Percentiles rank a stretch among this genome's conserved stretches.
These are phyloP conservation scores for Tolypocladium tundrense DNA, from an alignment of 2,329 filamentous ascomycete genomes.

Conservation along the genomic window DNA sequence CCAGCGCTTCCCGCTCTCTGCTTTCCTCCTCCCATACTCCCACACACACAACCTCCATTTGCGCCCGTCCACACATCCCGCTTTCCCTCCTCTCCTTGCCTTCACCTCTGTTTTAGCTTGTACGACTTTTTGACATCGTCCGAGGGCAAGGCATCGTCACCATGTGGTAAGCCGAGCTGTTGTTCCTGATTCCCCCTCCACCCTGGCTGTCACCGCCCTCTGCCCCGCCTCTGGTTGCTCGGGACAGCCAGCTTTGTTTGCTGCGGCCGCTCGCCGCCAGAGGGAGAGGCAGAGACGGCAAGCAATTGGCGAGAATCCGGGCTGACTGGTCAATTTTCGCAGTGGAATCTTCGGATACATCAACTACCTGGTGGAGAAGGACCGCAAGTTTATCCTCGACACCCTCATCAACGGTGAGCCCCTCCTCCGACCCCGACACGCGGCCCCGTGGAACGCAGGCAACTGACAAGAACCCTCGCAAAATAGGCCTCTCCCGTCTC, in stretches of 20 bases:
- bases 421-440: neutral
- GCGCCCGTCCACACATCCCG: neutral
- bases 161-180: slow-evolving; percentile 13
- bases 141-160: slow-evolving; percentile 7
- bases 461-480: slow-evolving; percentile 9
- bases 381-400: slow-evolving; percentile 90
- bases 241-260: neutral
- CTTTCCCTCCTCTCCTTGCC: slow-evolving; percentile 1
- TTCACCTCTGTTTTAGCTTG: neutral
- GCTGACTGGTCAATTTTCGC: slow-evolving; percentile 16
- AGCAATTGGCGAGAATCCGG: slow-evolving; percentile 10
- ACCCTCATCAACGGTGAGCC: slow-evolving; percentile 87
- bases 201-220: slow-evolving; percentile 8
- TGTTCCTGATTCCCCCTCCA: neutral
- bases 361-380: slow-evolving; percentile 98
- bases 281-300: neutral
- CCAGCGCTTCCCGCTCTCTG: slow-evolving; percentile 1
- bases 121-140: slow-evolving; percentile 1
- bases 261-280: neutral
- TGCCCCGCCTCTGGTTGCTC: slow-evolving; percentile 3
- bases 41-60: slow-evolving; percentile 1
- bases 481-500: slow-evolving; percentile 76
- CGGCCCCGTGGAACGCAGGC: slow-evolving; percentile 10
- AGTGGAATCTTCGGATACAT: slow-evolving; percentile 98
- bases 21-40: slow-evolving; percentile 1